These are phyloP conservation scores for Phytophthora macrochlamydospora DNA, from an alignment of 352 stramenopile genomes.

Conservation along the genomic window DNA sequence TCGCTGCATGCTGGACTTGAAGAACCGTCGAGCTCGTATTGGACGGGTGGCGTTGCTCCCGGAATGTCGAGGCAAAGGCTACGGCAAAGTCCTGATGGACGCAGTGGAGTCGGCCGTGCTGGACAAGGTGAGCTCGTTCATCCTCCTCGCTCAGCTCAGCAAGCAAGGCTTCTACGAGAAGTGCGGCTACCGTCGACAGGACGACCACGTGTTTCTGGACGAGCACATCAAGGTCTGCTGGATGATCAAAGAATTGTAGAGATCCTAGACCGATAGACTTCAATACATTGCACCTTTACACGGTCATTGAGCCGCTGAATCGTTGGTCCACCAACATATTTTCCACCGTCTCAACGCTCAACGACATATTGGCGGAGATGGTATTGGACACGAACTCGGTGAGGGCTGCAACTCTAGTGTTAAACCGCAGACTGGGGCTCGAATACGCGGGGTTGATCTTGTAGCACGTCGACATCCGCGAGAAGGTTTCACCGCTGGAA, in stretches of 20 bases:
- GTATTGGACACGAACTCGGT: constrained; percentile 50
- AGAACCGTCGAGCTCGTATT: constrained; percentile 46
- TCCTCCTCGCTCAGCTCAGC: constrained; percentile 50
- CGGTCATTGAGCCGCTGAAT: neutral
- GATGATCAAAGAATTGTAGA: constrained; percentile 29
- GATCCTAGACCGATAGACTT: too few species aligned
- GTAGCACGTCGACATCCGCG: constrained; percentile 57
- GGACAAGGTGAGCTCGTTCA: constrained; percentile 37
- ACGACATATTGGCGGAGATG: constrained; percentile 34
- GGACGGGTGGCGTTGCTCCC: constrained; percentile 60
- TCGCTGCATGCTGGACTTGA: constrained; percentile 41
- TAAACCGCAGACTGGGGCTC: constrained; percentile 28
- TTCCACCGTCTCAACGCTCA: constrained; percentile 50
- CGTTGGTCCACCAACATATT: constrained; percentile 39
- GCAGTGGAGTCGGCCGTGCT: constrained; percentile 36
- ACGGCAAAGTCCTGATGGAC: constrained; percentile 48
- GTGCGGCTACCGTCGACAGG: constrained; percentile 29
- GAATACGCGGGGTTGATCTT: constrained; percentile 54
- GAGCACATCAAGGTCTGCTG: constrained; percentile 35
- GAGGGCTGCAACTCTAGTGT: constrained; percentile 33
- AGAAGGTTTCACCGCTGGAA: constrained; percentile 29
- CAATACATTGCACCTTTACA: too few species aligned
- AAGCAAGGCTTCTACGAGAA: constrained; percentile 38
- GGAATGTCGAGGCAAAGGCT: constrained; percentile 61
- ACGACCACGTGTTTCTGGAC: constrained; percentile 37